Evolutionary conservation across 2,329 filamentous ascomycete genomes (phyloP).

Genomic region (Canariomyces notabilis): DNA sequence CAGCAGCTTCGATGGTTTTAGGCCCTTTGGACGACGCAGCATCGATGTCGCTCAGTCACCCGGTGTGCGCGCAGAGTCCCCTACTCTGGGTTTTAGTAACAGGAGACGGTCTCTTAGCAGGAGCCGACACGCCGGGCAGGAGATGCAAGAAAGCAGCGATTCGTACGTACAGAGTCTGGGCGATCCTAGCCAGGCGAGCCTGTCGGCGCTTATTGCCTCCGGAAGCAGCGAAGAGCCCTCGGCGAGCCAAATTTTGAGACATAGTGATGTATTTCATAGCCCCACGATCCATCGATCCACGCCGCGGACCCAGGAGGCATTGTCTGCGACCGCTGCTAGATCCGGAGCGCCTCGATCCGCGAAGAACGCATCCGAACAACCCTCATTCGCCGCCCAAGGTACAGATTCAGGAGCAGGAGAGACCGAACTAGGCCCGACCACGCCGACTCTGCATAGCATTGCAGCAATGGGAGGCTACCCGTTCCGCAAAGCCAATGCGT

Average conservation of each 20-base stretch:
- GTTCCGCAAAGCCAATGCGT: slow-evolving; percentile 73
- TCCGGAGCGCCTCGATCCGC: slow-evolving; percentile 9
- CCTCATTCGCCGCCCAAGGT: slow-evolving; percentile 37
- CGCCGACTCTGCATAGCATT: slow-evolving; percentile 48
- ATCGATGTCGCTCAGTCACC: slow-evolving; percentile 42
- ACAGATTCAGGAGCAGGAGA: slow-evolving; percentile 29
- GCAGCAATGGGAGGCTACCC: slow-evolving; percentile 67
- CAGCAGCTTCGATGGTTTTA: slow-evolving; percentile 50
- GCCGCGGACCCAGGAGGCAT: slow-evolving; percentile 23
- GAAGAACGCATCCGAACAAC: slow-evolving; percentile 24
- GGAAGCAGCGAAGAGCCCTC: slow-evolving; percentile 71
- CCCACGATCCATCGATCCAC: slow-evolving; percentile 59
- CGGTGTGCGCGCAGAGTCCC: slow-evolving; percentile 37
- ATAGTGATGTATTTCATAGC: slow-evolving; percentile 82
- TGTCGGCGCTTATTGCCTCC: slow-evolving; percentile 65
- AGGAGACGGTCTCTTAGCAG: slow-evolving; percentile 48
- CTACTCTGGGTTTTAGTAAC: slow-evolving; percentile 59
- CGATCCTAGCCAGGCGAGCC: slow-evolving; percentile 53
- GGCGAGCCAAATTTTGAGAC: slow-evolving; percentile 82
- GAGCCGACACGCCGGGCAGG: slow-evolving; percentile 41
- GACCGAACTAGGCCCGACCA: slow-evolving; percentile 29
- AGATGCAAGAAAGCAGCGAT: slow-evolving; percentile 61
- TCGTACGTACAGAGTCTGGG: slow-evolving; percentile 72
- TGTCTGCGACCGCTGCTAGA: background rate
- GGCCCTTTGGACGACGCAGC: slow-evolving; percentile 45